A percentile compares a stretch with the other conserved stretches of the same genome.
phyloP scores from a whole-genome alignment of 192 early-diverging fungal genomes.

The Entomortierella parvispora region DNA sequence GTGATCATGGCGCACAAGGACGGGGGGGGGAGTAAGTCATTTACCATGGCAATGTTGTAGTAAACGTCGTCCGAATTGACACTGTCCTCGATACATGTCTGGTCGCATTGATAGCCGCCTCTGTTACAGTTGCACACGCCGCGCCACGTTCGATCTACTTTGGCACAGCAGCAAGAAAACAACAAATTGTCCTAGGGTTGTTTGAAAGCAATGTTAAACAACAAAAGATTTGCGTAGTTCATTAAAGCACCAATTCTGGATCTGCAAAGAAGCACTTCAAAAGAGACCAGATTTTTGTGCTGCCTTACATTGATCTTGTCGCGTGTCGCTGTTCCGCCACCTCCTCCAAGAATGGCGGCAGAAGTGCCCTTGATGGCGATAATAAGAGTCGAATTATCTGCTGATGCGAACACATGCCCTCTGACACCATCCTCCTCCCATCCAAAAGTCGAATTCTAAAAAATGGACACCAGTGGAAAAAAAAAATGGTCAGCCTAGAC shows the following conservation, averaged over 20 bases:
- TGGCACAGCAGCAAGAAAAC: constrained; percentile 98
- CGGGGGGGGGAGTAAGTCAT: too few species aligned
- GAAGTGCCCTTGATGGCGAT: constrained; percentile 92
- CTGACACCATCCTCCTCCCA: constrained; percentile 81
- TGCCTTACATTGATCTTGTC: constrained; percentile 76
- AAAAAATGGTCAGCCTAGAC: neutral
- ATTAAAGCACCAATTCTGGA: too few species aligned
- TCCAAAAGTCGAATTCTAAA: constrained; percentile 74
- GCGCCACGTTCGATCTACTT: constrained; percentile 82
- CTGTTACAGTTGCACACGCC: constrained; percentile 89
- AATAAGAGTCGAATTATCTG: constrained; percentile 72
- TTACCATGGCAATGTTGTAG: constrained; percentile 62
- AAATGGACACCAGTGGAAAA: neutral
- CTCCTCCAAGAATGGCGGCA: constrained; percentile 70
- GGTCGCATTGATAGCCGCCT: constrained; percentile 66
- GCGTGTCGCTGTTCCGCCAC: constrained; percentile 70
- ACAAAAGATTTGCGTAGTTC: constrained; percentile 1
- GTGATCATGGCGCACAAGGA: too few species aligned
- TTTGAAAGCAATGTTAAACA: neutral
- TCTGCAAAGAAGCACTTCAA: too few species aligned
- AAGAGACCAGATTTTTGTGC: neutral
- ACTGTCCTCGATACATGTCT: constrained; percentile 67
- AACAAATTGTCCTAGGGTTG: constrained; percentile 83
- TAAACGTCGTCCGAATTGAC: constrained; percentile 68
- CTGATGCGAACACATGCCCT: constrained; percentile 88